These are phyloP conservation scores for Colletotrichum theobromicola DNA, from an alignment of 2,329 filamentous ascomycete genomes.

Conservation along the genomic window DNA sequence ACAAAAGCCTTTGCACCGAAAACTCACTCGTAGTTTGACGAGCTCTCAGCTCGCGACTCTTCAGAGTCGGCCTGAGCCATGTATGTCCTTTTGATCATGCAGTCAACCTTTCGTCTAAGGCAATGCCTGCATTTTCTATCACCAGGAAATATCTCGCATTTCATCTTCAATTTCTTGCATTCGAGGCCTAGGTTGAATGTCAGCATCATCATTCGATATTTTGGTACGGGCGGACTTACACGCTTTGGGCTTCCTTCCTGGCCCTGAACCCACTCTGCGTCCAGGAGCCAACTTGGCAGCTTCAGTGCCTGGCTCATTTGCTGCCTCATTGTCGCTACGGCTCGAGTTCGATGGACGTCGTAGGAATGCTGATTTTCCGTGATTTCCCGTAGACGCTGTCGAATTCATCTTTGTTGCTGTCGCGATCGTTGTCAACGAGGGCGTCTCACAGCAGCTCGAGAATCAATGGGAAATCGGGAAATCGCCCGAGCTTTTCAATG, in stretches of 20 bases:
- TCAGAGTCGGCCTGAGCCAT: neutral
- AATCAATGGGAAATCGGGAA: neutral
- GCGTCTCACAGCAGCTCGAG: neutral
- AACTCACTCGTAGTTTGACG: neutral
- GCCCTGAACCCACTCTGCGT: neutral
- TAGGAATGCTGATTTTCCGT: neutral
- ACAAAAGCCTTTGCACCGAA: neutral
- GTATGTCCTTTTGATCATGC: neutral
- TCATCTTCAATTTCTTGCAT: neutral
- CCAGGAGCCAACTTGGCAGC: neutral
- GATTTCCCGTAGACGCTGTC: neutral
- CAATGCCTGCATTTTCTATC: neutral
- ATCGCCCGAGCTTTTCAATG: neutral
- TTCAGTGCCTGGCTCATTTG: neutral
- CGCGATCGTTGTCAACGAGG: neutral
- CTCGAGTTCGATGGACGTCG: neutral
- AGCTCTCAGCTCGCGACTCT: neutral
- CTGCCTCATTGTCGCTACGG: neutral
- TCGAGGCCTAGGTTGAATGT: neutral
- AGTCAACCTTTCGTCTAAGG: neutral
- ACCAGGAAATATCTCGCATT: neutral
- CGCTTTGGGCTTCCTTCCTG: neutral
- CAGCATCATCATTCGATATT: fast-evolving
- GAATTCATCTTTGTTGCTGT: neutral
- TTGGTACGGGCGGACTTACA: neutral